Percentiles rank a stretch among this genome's conserved stretches.
phyloP scores from a whole-genome alignment of 805 yeast species.

The Schwanniomyces occidentalis region DNA sequence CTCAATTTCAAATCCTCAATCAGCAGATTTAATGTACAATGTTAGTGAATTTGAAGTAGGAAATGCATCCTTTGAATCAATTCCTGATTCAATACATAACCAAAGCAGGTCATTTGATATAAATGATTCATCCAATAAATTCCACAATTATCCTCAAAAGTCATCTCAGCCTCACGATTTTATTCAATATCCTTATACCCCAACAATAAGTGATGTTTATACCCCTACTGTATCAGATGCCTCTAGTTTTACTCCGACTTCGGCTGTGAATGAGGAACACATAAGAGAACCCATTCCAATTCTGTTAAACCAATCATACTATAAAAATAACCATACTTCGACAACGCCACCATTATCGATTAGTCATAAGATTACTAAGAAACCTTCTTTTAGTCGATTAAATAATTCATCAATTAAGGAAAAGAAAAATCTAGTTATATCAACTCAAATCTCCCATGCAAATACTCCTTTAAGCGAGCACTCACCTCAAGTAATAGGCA shows the following conservation, averaged over 20 bases:
- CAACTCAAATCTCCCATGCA: conserved; percentile 8
- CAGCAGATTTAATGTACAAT: conserved; percentile 22
- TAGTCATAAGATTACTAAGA: conserved; percentile 16
- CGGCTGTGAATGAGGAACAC: conserved; percentile 9
- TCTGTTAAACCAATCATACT: conserved; percentile 2
- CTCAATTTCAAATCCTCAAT: conserved; percentile 8
- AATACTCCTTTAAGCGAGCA: conserved; percentile 10
- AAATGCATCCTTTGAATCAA: conserved; percentile 26
- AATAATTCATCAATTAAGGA: conserved; percentile 10
- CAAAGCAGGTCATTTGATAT: background rate
- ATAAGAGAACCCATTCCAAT: background rate
- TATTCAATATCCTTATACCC: conserved; percentile 15
- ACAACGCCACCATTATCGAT: conserved; percentile 4
- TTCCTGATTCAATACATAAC: conserved; percentile 23
- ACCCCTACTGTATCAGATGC: conserved; percentile 20
- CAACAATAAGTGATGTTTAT: conserved; percentile 17
- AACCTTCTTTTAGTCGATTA: conserved; percentile 17
- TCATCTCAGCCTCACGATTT: conserved; percentile 4
- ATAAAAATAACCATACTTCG: background rate
- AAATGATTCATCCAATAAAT: conserved; percentile 1
- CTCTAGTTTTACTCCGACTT: conserved; percentile 17
- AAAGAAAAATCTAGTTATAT: conserved; percentile 18
- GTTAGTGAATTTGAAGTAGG: conserved; percentile 23
- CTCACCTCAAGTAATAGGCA: conserved; percentile 10
- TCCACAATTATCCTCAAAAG: conserved; percentile 1